Conservation (phyloP, 192 early-diverging fungal genomes). For the Backusella westeae region DNA sequence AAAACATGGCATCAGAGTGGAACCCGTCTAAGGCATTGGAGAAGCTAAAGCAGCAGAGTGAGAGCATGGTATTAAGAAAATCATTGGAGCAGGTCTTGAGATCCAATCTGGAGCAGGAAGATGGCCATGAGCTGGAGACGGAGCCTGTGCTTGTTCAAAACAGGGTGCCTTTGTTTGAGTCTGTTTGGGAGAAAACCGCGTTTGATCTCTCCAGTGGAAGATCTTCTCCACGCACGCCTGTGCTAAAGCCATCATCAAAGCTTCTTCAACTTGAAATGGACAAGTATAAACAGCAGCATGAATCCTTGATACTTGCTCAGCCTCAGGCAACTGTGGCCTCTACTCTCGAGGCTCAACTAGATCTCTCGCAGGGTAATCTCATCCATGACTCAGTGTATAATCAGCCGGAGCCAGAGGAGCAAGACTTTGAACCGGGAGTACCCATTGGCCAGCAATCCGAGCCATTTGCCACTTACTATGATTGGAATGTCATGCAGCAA, state of each 20-base stretch:
- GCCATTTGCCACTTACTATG: constrained; percentile 3
- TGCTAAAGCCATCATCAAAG: not conserved
- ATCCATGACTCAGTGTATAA: not conserved
- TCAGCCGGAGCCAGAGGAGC: not conserved
- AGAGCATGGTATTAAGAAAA: constrained; percentile 13
- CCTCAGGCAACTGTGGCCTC: constrained; percentile 15
- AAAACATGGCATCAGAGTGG: not conserved
- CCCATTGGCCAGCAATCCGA: not conserved
- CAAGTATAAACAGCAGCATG: constrained; percentile 15
- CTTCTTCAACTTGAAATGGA: constrained; percentile 17
- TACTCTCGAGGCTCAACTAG: constrained; percentile 17
- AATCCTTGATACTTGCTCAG: not conserved
- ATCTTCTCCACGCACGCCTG: constrained; percentile 21
- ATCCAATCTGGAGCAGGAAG: too few relatives aligned
- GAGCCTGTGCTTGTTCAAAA: not conserved
- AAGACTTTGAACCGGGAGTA: not conserved
- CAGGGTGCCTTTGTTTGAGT: not conserved
- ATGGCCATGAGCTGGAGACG: not conserved
- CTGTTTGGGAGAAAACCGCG: not conserved
- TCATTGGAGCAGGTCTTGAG: not conserved
- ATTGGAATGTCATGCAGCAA: not conserved
- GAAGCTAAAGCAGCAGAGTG: constrained; percentile 5
- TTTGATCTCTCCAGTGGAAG: not conserved
- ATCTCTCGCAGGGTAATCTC: constrained; percentile 16
- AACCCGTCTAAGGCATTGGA: not conserved